Percentiles rank a stretch among this genome's conserved stretches.
Conservation (phyloP, 305 asterid species). For the Fraxinus albicans region DNA sequence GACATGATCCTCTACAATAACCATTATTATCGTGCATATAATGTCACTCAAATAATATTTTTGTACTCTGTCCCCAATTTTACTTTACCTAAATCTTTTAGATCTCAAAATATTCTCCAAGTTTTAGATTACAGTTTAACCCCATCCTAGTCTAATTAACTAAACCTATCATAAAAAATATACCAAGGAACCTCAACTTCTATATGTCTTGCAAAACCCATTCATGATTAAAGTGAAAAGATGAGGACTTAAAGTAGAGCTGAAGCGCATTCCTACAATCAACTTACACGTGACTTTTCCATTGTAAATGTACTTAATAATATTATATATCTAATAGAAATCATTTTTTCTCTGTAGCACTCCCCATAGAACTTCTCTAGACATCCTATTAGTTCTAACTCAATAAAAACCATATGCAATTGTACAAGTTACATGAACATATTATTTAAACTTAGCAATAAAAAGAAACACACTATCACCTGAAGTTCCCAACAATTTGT, state of each 20-base stretch:
- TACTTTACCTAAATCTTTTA: background rate
- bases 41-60: background rate
- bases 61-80: background rate
- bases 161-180: background rate
- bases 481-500: constrained; percentile 82
- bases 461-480: constrained; percentile 39
- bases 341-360: background rate
- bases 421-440: background rate
- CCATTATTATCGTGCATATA: background rate
- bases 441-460: constrained; percentile 11
- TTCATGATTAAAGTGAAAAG: background rate
- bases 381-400: background rate
- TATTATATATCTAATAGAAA: background rate
- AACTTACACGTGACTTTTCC: background rate
- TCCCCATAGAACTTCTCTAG: background rate
- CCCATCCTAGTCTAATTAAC: background rate
- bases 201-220: background rate
- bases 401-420: background rate
- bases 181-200: background rate
- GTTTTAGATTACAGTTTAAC: background rate
- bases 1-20: background rate
- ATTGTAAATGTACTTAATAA: background rate
- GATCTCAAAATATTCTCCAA: background rate
- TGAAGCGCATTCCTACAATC: background rate
- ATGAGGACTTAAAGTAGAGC: background rate